phyloP scores from a whole-genome alignment of 805 yeast genomes.

The Clavispora asparagi region DNA sequence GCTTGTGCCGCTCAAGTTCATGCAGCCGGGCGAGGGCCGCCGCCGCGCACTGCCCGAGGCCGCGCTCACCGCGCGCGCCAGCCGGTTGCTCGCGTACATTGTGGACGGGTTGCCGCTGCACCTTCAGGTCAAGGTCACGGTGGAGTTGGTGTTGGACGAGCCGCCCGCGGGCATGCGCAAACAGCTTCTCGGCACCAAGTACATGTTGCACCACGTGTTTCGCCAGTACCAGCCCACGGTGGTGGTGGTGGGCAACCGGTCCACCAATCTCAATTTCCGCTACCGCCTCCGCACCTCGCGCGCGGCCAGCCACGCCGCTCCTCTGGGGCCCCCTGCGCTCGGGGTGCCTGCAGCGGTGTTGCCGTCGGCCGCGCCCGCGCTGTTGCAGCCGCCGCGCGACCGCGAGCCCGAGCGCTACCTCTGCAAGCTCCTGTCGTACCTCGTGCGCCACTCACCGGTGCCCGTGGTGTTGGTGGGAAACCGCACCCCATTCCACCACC shows the following conservation, averaged over 20 bases:
- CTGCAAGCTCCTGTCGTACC: constrained; percentile 19
- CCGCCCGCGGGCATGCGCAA: constrained; percentile 6
- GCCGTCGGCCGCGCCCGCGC: not conserved
- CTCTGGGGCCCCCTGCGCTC: not conserved
- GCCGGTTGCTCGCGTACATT: constrained; percentile 17
- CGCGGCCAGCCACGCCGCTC: constrained; percentile 5
- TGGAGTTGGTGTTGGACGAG: constrained; percentile 30
- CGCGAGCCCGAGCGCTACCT: not conserved
- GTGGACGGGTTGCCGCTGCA: constrained; percentile 13
- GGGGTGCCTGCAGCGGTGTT: not conserved
- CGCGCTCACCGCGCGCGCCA: constrained; percentile 17
- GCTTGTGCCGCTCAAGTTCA: constrained; percentile 24
- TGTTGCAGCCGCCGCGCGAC: not conserved
- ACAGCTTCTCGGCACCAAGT: constrained; percentile 23
- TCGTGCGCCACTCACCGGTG: constrained; percentile 33
- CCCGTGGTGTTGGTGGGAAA: constrained; percentile 37
- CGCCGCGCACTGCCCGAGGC: constrained; percentile 13
- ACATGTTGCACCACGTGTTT: constrained; percentile 31
- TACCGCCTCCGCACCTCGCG: constrained; percentile 25
- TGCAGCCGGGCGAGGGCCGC: constrained; percentile 7
- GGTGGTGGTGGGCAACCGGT: constrained; percentile 32
- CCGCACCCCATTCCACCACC: constrained; percentile 14
- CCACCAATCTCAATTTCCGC: constrained; percentile 38
- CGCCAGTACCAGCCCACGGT: constrained; percentile 39
- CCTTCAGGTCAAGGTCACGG: constrained; percentile 32